Base-by-base conservation (phyloP, 1,284 basidiomycete species). In the Rhodotorula mucilaginosa region DNA sequence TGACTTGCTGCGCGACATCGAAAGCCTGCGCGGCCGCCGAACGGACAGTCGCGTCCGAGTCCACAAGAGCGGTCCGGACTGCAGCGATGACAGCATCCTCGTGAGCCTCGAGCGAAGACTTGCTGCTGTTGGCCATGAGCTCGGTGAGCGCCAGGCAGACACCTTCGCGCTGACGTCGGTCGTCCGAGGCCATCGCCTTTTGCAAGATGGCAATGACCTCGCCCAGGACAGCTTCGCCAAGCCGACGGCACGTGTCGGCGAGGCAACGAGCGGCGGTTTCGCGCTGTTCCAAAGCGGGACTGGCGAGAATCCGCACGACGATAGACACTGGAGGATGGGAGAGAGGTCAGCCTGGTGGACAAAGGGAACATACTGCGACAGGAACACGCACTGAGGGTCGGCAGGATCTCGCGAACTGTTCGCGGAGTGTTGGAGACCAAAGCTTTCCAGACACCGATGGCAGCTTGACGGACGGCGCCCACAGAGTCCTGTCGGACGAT, bases 381-480 rank as follows among this genome's bases (percentile, higher is more conserved):
- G 21, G 19, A 23, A 26, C 34, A 88, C 76, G 86, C 85, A 76
- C 97, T 86, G 78, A 99, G 88, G 68, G 92, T 88, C 2, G 92
- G 89, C 61, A 99, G 85, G 71, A 99, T 91, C 81, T 99, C 97
- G 74, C 95, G 89, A n/a, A 97, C 94, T 86, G 83, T 77, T 57
- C 82, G 79, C 67, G 82, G 82, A 73, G 82, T 82, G 81, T 85
- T 99, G 82, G 93, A 88, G 39, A 99, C 95, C 74, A 99, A 85
- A 2, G 92, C 95, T 83, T 99, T 99, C 97, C 97, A 99, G 75
- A 98, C 97, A 75, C 96, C 93, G 67, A 96, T 88, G 0, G 96
- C 93, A 5, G 93, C 88, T 81, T 94, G 91, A 60, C 97, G 88
- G 52, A 99, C 95, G 58, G 89, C 87, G 62, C 88, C 89, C 77